Conservation (phyloP, 2,329 filamentous ascomycete species). For the Domatiomyces globalis region DNA sequence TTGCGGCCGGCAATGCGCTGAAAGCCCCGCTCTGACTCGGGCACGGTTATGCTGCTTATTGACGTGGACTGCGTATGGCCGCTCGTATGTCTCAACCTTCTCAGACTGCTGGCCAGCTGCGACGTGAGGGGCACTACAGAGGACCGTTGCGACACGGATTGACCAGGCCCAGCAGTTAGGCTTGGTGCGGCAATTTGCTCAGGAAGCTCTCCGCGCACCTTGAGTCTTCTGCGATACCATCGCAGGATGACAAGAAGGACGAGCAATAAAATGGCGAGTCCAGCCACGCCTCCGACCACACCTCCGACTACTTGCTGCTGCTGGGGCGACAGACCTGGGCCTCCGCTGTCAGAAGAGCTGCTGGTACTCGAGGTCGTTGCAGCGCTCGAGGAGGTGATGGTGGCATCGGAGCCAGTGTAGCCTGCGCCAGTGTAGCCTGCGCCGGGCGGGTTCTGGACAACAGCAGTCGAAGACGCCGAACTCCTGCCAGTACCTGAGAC, state of each 20-base stretch:
- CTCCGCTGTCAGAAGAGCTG: slow-evolving; percentile 12
- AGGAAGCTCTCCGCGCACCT: slow-evolving; percentile 17
- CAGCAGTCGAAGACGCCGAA: background rate
- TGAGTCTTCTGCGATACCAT: slow-evolving; percentile 32
- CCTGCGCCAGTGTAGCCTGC: slow-evolving; percentile 3
- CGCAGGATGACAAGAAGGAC: slow-evolving; percentile 39
- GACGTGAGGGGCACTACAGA: slow-evolving; percentile 27
- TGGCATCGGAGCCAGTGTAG: slow-evolving; percentile 3
- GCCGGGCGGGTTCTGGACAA: slow-evolving; percentile 1
- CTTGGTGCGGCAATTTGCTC: slow-evolving; percentile 16
- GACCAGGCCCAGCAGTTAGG: slow-evolving; percentile 8
- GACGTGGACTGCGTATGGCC: slow-evolving; percentile 23
- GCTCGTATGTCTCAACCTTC: slow-evolving; percentile 23
- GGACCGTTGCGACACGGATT: slow-evolving; percentile 21
- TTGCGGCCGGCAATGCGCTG: slow-evolving; percentile 37
- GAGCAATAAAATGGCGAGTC: slow-evolving; percentile 37
- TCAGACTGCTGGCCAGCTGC: slow-evolving; percentile 26
- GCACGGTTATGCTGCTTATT: slow-evolving; percentile 20
- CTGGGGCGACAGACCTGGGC: slow-evolving; percentile 18
- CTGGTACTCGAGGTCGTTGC: slow-evolving; percentile 8
- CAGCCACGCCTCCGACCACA: slow-evolving; percentile 48
- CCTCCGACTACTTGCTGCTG: slow-evolving; percentile 45
- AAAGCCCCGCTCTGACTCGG: slow-evolving; percentile 32
- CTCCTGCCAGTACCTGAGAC: background rate
- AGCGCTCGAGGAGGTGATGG: background rate